Base-by-base conservation (phyloP, 2,329 filamentous ascomycete genomes). In the Hypomyces rosellus region DNA sequence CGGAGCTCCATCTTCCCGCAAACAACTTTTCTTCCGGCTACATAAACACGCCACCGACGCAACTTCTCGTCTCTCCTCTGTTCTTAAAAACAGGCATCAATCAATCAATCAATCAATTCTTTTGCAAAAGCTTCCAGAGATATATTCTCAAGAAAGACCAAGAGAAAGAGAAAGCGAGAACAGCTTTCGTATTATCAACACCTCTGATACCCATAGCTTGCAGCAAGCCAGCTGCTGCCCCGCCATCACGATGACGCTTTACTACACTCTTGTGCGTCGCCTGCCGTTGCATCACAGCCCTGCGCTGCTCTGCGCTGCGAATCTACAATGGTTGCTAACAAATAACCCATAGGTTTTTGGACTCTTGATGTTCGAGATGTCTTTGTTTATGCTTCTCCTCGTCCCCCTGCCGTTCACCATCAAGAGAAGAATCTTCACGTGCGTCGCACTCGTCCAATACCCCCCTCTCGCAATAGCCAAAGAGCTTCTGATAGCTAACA, bases 371-470 rank as follows among this genome's bases (percentile, higher is more conserved):
- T 77, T 83, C 63, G 88, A 93, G 82, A 92, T 93, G 86, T 74
- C 74, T 54, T 74, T 95, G 61, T 90, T 91, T 73, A 80, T 88
- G 77, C 74, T 87, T 59, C 78, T 92, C 62, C 83, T 92, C 71
- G 68, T 99, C 50, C 93, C 93, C 20, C 80, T 97, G 62, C 93
- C 93, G 42, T 96, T 95, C 75, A 84, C 80, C 57, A 71, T 88
- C 68, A 89, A 89, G 73, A 84, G 89, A 65, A 89, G 82, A 74
- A 82, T 96, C 66, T 96, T 96, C 68, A 81, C 76, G 78, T 83
- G 71, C 46, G 78, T 71, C 80, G 70, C 37, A 39, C 14, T 15
- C 37, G n/a, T 15, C 37, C 4, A n/a, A 14, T 5, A 16, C 38
- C 4, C 13, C 34, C 52, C 38, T 41, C 40, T 14, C 40, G 7